Evolutionary conservation across 2,329 filamentous ascomycete species (phyloP), one percentile per base, ranked within the genome.

Genomic region (Penicillium rolfsii): DNA sequence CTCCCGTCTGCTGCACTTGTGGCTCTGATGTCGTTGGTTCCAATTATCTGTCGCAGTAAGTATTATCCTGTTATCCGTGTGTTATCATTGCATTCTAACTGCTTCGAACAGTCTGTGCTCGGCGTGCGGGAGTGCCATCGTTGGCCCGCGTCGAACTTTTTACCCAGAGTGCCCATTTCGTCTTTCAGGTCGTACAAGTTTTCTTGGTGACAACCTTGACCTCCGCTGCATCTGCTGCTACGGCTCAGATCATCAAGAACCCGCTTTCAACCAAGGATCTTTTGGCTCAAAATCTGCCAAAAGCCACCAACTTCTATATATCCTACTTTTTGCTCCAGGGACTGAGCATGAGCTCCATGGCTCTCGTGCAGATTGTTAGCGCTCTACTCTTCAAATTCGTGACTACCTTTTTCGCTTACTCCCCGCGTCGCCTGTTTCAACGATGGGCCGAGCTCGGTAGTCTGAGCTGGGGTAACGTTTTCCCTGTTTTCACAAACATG

Each of bases 291-390:
- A 90, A 91, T 64, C 80, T 99, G 2, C 95, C 95, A 19, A 91
- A 89, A 66, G 89, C 93, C 0, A 94, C 92, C 61, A 98, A 96
- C 76, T 96, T 97, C 72, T 99, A 97, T 76, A 89, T 98, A 14
- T 93, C 90, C 0, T 99, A 97, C 79, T 96, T 98, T 70, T 85
- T 98, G 26, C 88, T 99, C 0, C 93, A 98, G 75, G 95, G 94
- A 33, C 75, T 98, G 48, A 88, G 87, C 4, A 85, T 93, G 62
- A 90, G 91, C 9, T 86, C 91, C 0, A 84, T 87, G 52, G 85
- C 90, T 0, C 77, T 97, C 1, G 83, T 95, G 1, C 91, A 96
- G 67, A 82, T 89, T 36, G 82, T 81, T 28, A 91, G 91, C 26
- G 84, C 96, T 28, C 71, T 92, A 22, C 79, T 94, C 24, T 91